These are phyloP conservation scores for Trichoderma virens DNA, from an alignment of 495 filamentous ascomycete genomes.

Conservation along the genomic window DNA sequence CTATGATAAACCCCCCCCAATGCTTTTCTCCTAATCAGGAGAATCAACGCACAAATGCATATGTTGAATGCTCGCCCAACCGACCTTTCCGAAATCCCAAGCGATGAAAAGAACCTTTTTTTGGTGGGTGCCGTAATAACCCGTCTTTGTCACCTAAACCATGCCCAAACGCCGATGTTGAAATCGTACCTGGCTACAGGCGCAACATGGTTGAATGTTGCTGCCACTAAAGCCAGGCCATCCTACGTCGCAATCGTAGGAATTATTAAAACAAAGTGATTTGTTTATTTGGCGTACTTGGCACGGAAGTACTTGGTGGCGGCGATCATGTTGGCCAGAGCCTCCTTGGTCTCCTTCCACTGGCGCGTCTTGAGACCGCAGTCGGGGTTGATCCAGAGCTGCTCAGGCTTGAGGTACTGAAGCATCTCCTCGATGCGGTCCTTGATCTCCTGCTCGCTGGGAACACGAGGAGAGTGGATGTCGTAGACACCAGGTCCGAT, in stretches of 20 bases:
- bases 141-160: slow-evolving; percentile 6
- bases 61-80: slow-evolving; percentile 12
- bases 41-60: slow-evolving; percentile 7
- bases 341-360: slow-evolving; percentile 93
- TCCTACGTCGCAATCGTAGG: slow-evolving; percentile 68
- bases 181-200: slow-evolving; percentile 13
- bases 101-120: slow-evolving; percentile 7
- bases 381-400: slow-evolving; percentile 98
- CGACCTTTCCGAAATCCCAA: slow-evolving; percentile 5
- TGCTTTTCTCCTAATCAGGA: background rate
- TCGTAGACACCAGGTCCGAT: slow-evolving; percentile 99
- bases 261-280: background rate
- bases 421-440: slow-evolving; percentile 96
- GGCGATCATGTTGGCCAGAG: slow-evolving; percentile 86
- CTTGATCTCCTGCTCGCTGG: slow-evolving; percentile 93
- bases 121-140: slow-evolving; percentile 8
- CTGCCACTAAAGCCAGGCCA: slow-evolving; percentile 84
- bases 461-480: slow-evolving; percentile 97
- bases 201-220: slow-evolving; percentile 79
- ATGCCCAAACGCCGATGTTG: slow-evolving; percentile 18
- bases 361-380: slow-evolving; percentile 97
- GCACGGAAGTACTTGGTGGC: slow-evolving; percentile 93
- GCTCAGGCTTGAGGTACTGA: slow-evolving; percentile 81
- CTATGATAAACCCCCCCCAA: background rate
- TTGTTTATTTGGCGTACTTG: slow-evolving; percentile 58